A percentile compares a stretch with the other conserved stretches of the same genome.
Conservation (phyloP, 495 filamentous ascomycete species). For the Penicillium roqueforti region DNA sequence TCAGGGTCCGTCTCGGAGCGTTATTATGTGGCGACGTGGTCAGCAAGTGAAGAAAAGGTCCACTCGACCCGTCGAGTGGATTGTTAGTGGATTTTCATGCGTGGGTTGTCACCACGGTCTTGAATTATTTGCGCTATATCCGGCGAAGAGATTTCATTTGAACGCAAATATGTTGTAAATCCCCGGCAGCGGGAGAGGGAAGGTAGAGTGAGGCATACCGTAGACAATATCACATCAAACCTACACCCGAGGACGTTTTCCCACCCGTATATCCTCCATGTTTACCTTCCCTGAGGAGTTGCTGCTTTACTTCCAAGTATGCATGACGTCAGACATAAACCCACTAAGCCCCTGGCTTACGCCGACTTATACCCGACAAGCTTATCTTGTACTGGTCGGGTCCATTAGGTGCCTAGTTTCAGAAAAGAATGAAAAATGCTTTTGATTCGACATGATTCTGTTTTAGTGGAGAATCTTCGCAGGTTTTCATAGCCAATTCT, state of each 20-base stretch:
- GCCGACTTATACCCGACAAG: not conserved
- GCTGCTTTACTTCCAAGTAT: not conserved
- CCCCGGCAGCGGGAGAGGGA: not conserved
- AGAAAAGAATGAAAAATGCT: not conserved
- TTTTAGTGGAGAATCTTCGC: not conserved
- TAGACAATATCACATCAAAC: not conserved
- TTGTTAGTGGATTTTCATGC: too few relatives aligned
- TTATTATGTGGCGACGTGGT: not conserved
- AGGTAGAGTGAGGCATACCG: not conserved
- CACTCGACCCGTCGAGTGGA: constrained; percentile 13
- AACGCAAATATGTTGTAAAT: not conserved
- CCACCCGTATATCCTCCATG: not conserved
- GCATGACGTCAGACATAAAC: not conserved
- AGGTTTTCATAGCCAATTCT: not conserved
- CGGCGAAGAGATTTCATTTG: constrained; percentile 1
- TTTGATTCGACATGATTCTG: not conserved
- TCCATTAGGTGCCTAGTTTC: not conserved
- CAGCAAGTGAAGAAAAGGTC: not conserved
- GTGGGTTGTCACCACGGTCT: constrained; percentile 19
- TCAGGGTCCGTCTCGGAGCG: constrained; percentile 1
- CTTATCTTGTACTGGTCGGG: too few relatives aligned
- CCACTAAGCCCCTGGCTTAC: not conserved
- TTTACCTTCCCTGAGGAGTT: not conserved
- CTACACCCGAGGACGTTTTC: too few relatives aligned
- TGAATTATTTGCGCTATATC: constrained; percentile 12